Percentiles rank a stretch among this genome's conserved stretches.
phyloP scores from a whole-genome alignment of 139 green algal species.

The Coelastrella sp. region DNA sequence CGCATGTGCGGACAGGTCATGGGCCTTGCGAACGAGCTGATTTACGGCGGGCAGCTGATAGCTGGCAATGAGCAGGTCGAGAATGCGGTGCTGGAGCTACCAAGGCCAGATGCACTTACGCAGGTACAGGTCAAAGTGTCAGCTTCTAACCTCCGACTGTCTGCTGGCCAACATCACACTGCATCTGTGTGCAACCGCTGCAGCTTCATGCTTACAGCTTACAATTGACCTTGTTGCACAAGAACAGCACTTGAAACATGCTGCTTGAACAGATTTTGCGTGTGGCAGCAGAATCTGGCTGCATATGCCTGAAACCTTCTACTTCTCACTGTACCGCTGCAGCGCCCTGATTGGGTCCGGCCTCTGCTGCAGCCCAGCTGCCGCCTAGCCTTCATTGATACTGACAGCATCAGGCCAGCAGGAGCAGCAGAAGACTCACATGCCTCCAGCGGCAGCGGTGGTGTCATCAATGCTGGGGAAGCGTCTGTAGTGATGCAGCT shows the following conservation, averaged over 20 bases:
- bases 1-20: constrained; percentile 92
- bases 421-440: constrained; percentile 13
- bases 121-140: too few species aligned
- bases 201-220: too few species aligned
- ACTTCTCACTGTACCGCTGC: neutral
- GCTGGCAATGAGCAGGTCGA: constrained; percentile 77
- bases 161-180: too few species aligned
- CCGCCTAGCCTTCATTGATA: constrained; percentile 33
- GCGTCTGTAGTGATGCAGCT: constrained; percentile 68
- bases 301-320: too few species aligned
- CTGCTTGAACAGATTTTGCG: neutral
- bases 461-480: constrained; percentile 75
- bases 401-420: constrained; percentile 4
- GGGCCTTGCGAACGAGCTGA: constrained; percentile 87
- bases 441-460: neutral
- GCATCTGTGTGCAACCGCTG: too few species aligned
- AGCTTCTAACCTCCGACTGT: too few species aligned
- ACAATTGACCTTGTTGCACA: neutral
- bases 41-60: constrained; percentile 85
- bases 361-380: neutral
- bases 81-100: constrained; percentile 60
- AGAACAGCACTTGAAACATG: neutral
- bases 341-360: neutral
- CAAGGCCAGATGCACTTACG: constrained; percentile 37
- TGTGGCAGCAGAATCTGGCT: neutral